Evolutionary conservation across 2,329 filamentous ascomycete species (phyloP).

Genomic region (Xylariaceae sp.): DNA sequence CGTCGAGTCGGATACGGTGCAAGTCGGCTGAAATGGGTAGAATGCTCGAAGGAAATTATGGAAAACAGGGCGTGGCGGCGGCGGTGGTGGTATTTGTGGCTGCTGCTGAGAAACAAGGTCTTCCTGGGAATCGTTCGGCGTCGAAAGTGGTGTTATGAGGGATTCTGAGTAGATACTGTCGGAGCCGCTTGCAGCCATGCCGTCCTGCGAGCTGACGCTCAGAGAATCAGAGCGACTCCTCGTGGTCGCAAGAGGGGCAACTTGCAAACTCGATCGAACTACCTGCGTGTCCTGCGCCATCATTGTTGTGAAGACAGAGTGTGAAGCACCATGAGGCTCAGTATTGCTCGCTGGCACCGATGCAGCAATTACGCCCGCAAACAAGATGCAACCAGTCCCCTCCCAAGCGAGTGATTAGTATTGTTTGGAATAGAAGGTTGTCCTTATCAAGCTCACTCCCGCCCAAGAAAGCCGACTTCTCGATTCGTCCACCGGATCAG

Average conservation of each 20-base stretch:
- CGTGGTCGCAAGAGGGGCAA: conserved; percentile 53
- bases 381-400: conserved; percentile 5
- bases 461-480: neutral
- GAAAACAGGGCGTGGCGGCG: conserved; percentile 59
- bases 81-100: conserved; percentile 39
- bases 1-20: conserved; percentile 71
- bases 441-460: conserved; percentile 4
- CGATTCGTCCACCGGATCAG: conserved; percentile 1
- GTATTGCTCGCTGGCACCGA: conserved; percentile 21
- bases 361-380: conserved; percentile 19
- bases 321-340: conserved; percentile 36
- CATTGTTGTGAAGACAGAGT: conserved; percentile 34
- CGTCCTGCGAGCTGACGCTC: conserved; percentile 27
- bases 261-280: conserved; percentile 53
- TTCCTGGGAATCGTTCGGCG: conserved; percentile 64
- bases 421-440: neutral
- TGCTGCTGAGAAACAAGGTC: conserved; percentile 41
- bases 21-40: conserved; percentile 81
- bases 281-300: conserved; percentile 44
- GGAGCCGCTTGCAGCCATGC: conserved; percentile 25
- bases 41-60: conserved; percentile 94
- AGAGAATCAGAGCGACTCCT: conserved; percentile 36
- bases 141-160: conserved; percentile 73
- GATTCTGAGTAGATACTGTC: conserved; percentile 43
- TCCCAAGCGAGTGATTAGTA: conserved; percentile 5